These are phyloP conservation scores for Cochlearia excelsa DNA, from an alignment of 345 rosid species.

Conservation along the genomic window DNA sequence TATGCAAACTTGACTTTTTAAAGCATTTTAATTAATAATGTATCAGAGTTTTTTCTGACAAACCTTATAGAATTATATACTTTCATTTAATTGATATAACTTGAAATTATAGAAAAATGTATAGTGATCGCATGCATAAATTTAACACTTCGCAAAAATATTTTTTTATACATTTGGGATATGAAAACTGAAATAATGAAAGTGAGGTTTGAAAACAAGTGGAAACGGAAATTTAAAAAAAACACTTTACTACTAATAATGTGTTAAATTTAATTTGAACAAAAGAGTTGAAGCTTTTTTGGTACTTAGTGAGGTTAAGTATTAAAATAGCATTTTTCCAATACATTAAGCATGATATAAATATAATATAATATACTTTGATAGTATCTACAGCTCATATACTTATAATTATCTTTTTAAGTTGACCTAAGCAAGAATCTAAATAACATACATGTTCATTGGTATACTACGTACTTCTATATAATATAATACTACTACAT, in stretches of 20 bases:
- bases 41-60: no score
- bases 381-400: conserved; percentile 12
- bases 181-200: no score
- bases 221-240: no score
- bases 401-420: conserved; percentile 1
- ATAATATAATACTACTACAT: background rate
- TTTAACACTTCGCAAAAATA: no score
- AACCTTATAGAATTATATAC: background rate
- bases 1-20: conserved; percentile 20
- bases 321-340: background rate
- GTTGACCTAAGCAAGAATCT: conserved; percentile 30
- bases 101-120: no score
- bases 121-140: no score
- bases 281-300: background rate
- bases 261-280: no score
- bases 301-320: background rate
- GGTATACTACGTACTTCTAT: conserved; percentile 21
- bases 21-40: background rate
- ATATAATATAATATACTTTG: background rate
- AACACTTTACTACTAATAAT: no score
- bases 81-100: no score
- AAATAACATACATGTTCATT: conserved; percentile 31
- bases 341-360: no score
- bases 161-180: no score
- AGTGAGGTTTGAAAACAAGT: no score